A percentile compares a stretch with the other conserved stretches of the same genome.
These are phyloP conservation scores for Penicillium crystallinum DNA, from an alignment of 495 filamentous ascomycete genomes.

Conservation along the genomic window DNA sequence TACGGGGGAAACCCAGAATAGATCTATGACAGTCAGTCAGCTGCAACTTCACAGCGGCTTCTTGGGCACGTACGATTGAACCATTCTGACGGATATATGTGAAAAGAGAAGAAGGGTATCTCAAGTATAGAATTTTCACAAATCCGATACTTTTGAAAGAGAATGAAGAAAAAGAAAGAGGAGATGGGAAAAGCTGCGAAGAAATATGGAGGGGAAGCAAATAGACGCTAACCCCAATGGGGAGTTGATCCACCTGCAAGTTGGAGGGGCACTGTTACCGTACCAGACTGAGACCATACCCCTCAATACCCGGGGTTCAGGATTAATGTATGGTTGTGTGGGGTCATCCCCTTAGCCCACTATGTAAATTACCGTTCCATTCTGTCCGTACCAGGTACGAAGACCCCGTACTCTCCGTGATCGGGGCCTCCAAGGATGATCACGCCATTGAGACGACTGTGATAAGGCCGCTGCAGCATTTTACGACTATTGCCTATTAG, in stretches of 20 bases:
- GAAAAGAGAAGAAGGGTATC: constrained; percentile 18
- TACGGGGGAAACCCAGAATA: constrained; percentile 83
- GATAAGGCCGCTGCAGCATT: neutral
- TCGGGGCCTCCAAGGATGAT: constrained; percentile 1
- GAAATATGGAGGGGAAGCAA: constrained; percentile 28
- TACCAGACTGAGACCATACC: neutral
- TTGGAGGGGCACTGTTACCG: constrained; percentile 22
- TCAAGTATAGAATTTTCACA: constrained; percentile 16
- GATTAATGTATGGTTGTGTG: neutral
- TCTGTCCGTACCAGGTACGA: neutral
- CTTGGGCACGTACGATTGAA: constrained; percentile 60
- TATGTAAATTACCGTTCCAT: constrained; percentile 5
- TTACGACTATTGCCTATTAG: neutral
- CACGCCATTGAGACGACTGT: constrained; percentile 4
- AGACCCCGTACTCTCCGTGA: constrained; percentile 6
- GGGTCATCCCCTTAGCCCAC: neutral
- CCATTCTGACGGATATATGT: constrained; percentile 58
- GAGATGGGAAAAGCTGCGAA: constrained; percentile 21
- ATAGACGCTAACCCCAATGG: constrained; percentile 17
- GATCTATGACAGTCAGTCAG: constrained; percentile 36
- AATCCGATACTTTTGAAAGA: constrained; percentile 23
- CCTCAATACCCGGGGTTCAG: neutral
- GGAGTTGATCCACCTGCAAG: neutral
- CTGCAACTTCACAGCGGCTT: constrained; percentile 18
- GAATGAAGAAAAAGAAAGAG: constrained; percentile 14